Conservation (phyloP, 2,329 filamentous ascomycete genomes). For the Pezicula carpinea region DNA sequence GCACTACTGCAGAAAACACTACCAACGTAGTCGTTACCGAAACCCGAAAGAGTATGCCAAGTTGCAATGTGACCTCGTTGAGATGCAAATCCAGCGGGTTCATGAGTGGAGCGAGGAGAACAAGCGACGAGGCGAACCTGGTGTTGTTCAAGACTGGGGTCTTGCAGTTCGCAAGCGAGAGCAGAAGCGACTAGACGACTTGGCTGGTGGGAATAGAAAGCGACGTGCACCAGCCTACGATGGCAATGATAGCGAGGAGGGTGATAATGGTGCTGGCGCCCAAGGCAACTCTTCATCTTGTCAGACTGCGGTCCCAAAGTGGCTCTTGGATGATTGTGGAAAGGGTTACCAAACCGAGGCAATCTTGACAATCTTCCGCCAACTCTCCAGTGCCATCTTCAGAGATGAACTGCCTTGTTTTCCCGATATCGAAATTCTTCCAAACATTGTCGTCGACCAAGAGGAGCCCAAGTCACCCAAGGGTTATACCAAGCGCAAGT, state of each 20-base stretch:
- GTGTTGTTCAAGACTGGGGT: constrained; percentile 54
- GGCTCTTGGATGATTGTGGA: constrained; percentile 27
- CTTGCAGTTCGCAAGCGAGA: constrained; percentile 62
- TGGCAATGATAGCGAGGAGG: constrained; percentile 17
- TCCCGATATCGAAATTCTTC: constrained; percentile 36
- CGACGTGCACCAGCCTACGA: constrained; percentile 19
- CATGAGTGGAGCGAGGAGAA: constrained; percentile 57
- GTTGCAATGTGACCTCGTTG: constrained; percentile 59
- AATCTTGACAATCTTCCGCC: constrained; percentile 32
- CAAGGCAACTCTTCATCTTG: constrained; percentile 13
- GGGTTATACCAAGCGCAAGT: constrained; percentile 20
- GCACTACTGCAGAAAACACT: constrained; percentile 76
- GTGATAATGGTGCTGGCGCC: constrained; percentile 20
- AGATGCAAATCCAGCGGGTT: constrained; percentile 57
- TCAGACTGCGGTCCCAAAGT: constrained; percentile 27
- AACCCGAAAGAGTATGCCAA: constrained; percentile 55
- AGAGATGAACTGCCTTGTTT: constrained; percentile 30
- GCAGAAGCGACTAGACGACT: constrained; percentile 47
- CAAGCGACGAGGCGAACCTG: constrained; percentile 29
- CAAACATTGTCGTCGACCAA: constrained; percentile 28
- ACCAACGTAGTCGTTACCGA: constrained; percentile 71
- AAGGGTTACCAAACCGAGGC: constrained; percentile 29
- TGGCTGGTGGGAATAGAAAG: constrained; percentile 22
- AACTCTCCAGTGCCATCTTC: constrained; percentile 30
- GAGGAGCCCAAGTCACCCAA: constrained; percentile 26